phyloP scores from a whole-genome alignment of 108 stramenopile species.

The Pseudonitzschia multiseries region DNA sequence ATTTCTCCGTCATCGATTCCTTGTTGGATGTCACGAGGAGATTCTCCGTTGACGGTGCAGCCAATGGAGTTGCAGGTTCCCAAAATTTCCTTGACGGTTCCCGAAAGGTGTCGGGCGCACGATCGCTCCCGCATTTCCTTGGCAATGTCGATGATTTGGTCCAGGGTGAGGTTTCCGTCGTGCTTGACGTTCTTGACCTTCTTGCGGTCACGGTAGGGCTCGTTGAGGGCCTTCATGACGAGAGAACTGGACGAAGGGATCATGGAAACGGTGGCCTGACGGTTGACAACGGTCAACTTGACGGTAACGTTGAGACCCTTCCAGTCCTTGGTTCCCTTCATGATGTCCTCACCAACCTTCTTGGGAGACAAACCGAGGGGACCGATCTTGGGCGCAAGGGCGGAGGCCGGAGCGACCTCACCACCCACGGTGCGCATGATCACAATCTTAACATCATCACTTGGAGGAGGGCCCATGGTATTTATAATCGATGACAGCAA shows the following conservation, averaged over 20 bases:
- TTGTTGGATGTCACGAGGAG: conserved; percentile 89
- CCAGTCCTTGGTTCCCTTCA: conserved; percentile 99
- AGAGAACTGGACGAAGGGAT: conserved; percentile 97
- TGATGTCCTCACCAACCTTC: conserved; percentile 99
- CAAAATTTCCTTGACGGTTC: conserved; percentile 99
- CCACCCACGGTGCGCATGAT: conserved; percentile 99
- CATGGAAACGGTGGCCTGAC: conserved; percentile 98
- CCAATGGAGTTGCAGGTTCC: conserved; percentile 99
- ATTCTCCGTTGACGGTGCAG: conserved; percentile 99
- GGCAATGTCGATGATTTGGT: conserved; percentile 98
- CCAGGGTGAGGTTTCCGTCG: conserved; percentile 99
- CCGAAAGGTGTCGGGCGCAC: conserved; percentile 92
- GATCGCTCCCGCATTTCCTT: conserved; percentile 96
- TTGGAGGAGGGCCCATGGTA: conserved; percentile 96
- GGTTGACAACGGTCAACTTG: conserved; percentile 99
- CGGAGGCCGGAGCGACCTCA: conserved; percentile 96
- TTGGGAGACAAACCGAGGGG: conserved; percentile 99
- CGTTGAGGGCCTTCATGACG: conserved; percentile 99
- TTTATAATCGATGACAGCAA: conserved; percentile 92
- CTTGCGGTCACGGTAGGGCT: conserved; percentile 99
- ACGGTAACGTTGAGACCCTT: conserved; percentile 99
- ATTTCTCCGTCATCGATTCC: conserved; percentile 93
- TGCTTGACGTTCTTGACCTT: conserved; percentile 99
- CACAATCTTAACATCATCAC: conserved; percentile 94
- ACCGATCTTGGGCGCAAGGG: conserved; percentile 99